Base-by-base conservation (phyloP, 805 yeast species). In the Candida railenensis region DNA sequence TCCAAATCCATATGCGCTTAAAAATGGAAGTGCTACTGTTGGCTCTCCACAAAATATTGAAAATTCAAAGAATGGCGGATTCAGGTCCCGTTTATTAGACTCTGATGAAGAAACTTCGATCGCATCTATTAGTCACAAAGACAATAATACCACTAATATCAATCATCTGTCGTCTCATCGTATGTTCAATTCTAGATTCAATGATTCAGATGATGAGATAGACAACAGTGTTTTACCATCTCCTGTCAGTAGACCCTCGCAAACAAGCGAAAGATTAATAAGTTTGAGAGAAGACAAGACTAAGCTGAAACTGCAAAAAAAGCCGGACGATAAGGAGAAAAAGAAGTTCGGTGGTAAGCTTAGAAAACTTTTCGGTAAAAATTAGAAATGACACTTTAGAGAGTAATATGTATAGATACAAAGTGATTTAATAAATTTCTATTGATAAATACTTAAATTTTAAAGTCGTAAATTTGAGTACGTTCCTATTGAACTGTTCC, bases 1-100 rank as follows among this genome's bases (percentile, higher is more conserved):
- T 7, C 22, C 39, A 5, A 18, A 36, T 22, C 39, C 39, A 4
- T 36, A 34, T 12, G 45, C 40, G 18, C 46, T 7, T 45, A 44
- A 15, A 39, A 40, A 7, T 39, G 44, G 15, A 12, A 34, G n/a
- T 9, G 43, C 9, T 36, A 39, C 14, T 30, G 40, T 4, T 38
- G 32, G 32, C 8, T n/a, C 45, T 3, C 40, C 42, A n/a, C 34
- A 39, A 15, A 25, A 21, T 18, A 9, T 19, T 4, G 14, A 16
- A 36, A 16, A 19, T 22, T 7, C 37, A 34, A 16, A 8, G 8
- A 34, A 34, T 16, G 30, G 19, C 20, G 64, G 62, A 1, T 77
- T 72, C 62, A 76, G 66, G 47, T 82, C 89, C 1, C 71, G 88
- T 53, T 77, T 82, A 50, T 71, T 69, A 3, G 89, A 84, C 57